Evolutionary conservation across 2,329 filamentous ascomycete species (phyloP).

Genomic region (Pseudogymnoascus sp.): DNA sequence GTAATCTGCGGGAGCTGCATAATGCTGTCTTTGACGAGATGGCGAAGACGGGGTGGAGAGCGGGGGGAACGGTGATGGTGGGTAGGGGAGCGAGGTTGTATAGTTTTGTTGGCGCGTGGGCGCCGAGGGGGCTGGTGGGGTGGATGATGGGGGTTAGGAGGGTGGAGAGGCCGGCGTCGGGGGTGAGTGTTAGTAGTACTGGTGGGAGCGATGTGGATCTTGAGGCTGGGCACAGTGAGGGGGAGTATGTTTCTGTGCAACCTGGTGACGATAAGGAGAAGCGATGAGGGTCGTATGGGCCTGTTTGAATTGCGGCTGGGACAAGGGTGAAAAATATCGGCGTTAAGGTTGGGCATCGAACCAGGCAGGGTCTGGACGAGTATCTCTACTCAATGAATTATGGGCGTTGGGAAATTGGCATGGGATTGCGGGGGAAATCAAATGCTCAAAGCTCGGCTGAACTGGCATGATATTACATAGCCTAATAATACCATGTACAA

Average conservation of each 20-base stretch:
- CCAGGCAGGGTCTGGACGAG: neutral
- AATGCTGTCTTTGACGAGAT: conserved; percentile 86
- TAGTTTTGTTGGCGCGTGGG: conserved; percentile 73
- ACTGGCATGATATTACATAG: neutral
- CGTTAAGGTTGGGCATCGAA: neutral
- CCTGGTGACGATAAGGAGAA: neutral
- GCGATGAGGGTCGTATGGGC: neutral
- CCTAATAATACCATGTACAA: conserved; percentile 6
- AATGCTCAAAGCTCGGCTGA: neutral
- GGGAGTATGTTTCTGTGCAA: neutral
- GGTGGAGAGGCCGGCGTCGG: conserved; percentile 33
- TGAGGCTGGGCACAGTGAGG: neutral
- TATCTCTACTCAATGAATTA: conserved; percentile 6
- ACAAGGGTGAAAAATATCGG: neutral
- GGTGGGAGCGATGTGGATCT: conserved; percentile 7
- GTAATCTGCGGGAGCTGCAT: conserved; percentile 69
- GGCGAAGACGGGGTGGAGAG: conserved; percentile 47
- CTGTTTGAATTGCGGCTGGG: neutral
- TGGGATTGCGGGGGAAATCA: neutral
- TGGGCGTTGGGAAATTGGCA: neutral
- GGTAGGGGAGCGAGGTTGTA: conserved; percentile 80
- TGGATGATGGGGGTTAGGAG: conserved; percentile 83
- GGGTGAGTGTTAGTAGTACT: neutral
- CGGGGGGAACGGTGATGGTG: conserved; percentile 60
- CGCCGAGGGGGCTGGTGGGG: conserved; percentile 68